A percentile compares a stretch with the other conserved stretches of the same genome.
These are phyloP conservation scores for Cudoniella acicularis DNA, from an alignment of 495 filamentous ascomycete genomes.

Conservation along the genomic window DNA sequence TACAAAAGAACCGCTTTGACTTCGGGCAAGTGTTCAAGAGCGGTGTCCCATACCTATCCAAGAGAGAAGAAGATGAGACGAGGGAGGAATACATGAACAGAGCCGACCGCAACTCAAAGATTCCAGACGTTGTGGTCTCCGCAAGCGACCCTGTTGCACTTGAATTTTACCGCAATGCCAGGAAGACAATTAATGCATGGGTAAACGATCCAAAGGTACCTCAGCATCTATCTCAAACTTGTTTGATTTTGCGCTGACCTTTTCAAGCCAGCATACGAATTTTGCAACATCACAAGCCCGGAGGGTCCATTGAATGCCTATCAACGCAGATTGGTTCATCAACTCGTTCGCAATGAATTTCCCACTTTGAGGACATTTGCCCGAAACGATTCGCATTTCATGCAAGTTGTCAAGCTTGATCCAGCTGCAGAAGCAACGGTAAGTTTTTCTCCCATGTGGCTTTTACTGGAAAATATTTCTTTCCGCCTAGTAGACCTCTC, in stretches of 20 bases:
- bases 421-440: slow-evolving; percentile 17
- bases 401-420: slow-evolving; percentile 41
- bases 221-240: not conserved
- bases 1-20: slow-evolving; percentile 58
- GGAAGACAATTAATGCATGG: slow-evolving; percentile 50
- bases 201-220: slow-evolving; percentile 22
- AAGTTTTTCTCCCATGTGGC: too few species aligned
- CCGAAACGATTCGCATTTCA: slow-evolving; percentile 35
- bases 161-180: slow-evolving; percentile 50
- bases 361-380: slow-evolving; percentile 48
- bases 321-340: slow-evolving; percentile 66
- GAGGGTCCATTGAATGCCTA: slow-evolving; percentile 32
- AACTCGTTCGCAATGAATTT: slow-evolving; percentile 61
- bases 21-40: slow-evolving; percentile 51
- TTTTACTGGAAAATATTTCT: too few species aligned
- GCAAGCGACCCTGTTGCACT: slow-evolving; percentile 50
- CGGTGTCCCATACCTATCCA: slow-evolving; percentile 69
- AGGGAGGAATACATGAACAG: slow-evolving; percentile 31
- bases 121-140: slow-evolving; percentile 44
- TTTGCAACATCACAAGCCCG: slow-evolving; percentile 33
- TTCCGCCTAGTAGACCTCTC: too few species aligned
- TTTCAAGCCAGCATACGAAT: slow-evolving; percentile 31
- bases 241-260: not conserved
- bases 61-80: slow-evolving; percentile 53
- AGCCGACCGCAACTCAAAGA: slow-evolving; percentile 31